phyloP scores from a whole-genome alignment of 2,329 filamentous ascomycete species.

The Fusarium fujikuroi region DNA sequence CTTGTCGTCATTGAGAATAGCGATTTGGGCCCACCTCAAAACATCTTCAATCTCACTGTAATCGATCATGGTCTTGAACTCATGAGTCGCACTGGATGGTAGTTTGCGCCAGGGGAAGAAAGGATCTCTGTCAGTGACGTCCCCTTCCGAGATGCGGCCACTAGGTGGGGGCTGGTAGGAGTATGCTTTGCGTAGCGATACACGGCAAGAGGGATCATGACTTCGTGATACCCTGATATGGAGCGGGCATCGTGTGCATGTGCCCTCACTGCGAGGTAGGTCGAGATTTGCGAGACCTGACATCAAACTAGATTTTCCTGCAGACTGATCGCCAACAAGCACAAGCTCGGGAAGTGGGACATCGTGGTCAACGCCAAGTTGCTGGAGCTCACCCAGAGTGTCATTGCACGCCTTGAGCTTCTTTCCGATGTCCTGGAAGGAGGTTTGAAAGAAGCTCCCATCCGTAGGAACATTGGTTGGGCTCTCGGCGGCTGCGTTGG shows the following conservation, averaged over 20 bases:
- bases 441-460: constrained; percentile 54
- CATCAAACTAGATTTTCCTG: constrained; percentile 80
- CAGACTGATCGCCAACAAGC: constrained; percentile 85
- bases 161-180: constrained; percentile 58
- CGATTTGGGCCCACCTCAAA: constrained; percentile 79
- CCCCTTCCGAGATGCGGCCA: constrained; percentile 54
- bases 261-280: constrained; percentile 75
- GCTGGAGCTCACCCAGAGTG: constrained; percentile 73
- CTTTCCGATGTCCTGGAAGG: constrained; percentile 66
- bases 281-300: constrained; percentile 75
- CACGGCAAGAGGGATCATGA: constrained; percentile 72
- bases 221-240: constrained; percentile 76
- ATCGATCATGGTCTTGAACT: constrained; percentile 73
- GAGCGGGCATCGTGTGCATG: constrained; percentile 83
- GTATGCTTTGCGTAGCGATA: constrained; percentile 75
- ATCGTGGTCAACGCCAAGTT: constrained; percentile 77
- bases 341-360: constrained; percentile 82
- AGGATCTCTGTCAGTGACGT: constrained; percentile 61
- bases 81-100: constrained; percentile 55
- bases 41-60: constrained; percentile 73
- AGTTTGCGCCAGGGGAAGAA: constrained; percentile 74
- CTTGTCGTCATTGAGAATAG: constrained; percentile 74
- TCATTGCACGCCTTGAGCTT: constrained; percentile 73
- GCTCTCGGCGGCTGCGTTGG: constrained; percentile 37
- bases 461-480: constrained; percentile 46